Conservation (phyloP, 306 rosid genomes). For the Begonia loranthoides region DNA sequence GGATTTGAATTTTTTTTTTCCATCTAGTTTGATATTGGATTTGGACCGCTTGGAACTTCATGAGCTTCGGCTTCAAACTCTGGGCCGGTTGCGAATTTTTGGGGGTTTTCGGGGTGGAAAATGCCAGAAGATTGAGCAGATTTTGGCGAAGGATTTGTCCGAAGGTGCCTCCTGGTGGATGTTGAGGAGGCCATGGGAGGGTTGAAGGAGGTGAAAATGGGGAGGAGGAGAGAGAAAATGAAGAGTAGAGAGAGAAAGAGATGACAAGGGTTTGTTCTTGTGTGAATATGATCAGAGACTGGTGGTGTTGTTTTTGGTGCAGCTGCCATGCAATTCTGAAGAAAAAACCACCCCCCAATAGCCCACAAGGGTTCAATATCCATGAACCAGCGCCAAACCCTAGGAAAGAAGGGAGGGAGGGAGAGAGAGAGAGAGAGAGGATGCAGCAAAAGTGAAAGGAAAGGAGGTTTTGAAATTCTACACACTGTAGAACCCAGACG, state of each 20-base stretch:
- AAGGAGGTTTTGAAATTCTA: neutral
- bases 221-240: constrained; percentile 42
- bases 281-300: constrained; percentile 23
- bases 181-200: constrained; percentile 32
- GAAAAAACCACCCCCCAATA: constrained; percentile 96
- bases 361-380: constrained; percentile 98
- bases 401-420: constrained; percentile 17
- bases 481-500: neutral
- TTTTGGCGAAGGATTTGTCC: constrained; percentile 17
- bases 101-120: constrained; percentile 6
- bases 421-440: neutral
- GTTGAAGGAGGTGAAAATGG: constrained; percentile 21
- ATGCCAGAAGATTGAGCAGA: constrained; percentile 15
- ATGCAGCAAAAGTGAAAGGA: constrained; percentile 1
- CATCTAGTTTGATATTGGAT: constrained; percentile 10
- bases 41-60: constrained; percentile 18
- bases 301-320: constrained; percentile 42
- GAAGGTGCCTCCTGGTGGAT: constrained; percentile 18
- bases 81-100: neutral
- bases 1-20: no score
- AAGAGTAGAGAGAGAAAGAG: constrained; percentile 37
- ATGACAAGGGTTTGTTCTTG: constrained; percentile 33
- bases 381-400: constrained; percentile 82
- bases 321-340: constrained; percentile 89
- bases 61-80: constrained; percentile 10